Evolutionary conservation across 306 rosid genomes (phyloP), one percentile per base, ranked within the genome.

Genomic region (Geum urbanum): DNA sequence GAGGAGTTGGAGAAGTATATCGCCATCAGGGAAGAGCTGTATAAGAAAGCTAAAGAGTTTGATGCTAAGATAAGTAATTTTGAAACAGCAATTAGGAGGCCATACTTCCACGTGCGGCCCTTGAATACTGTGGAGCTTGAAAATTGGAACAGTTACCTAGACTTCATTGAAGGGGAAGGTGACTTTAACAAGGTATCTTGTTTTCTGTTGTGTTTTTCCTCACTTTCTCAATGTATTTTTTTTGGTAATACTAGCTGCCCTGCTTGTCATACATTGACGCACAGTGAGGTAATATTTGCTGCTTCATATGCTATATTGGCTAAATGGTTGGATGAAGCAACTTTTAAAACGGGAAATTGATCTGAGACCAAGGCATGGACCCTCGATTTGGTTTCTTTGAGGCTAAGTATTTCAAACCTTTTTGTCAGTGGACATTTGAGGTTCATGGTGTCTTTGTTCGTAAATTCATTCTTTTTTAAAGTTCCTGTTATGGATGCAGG

Each of bases 361-460:
- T 86, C 97, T 91, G 99, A 95, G 99, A 89, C 96, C 89, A 95
- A 90, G 91, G 96, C 96, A 86, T 88, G 96, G 95, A 76, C 95
- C 97, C 87, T 86, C 96, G 80, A 89, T 85, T 87, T 91, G 97
- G 91, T 95, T 88, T 85, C 96, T 82, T 79, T 87, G 86, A 95
- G 99, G 99, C 91, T 95, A 95, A 91, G 97, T 91, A 91, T 88
- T 95, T 86, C 99, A 83, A 91, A 84, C 99, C 92, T 89, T 77
- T 91, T 87, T 82, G 90, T 87, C 84, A 83, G 85, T 87, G 92
- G 91, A 81, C 81, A 79, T 91, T 86, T 85, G 80, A 80, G 99
- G 99, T 95, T 95, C 89, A 63, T 88, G 95, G 77, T 78, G 90
- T 82, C 90, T 85, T 87, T 88, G 90, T 86, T 74, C 40, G 82